phyloP scores from a whole-genome alignment of 805 yeast species.

The Jamesozyma piceae region DNA sequence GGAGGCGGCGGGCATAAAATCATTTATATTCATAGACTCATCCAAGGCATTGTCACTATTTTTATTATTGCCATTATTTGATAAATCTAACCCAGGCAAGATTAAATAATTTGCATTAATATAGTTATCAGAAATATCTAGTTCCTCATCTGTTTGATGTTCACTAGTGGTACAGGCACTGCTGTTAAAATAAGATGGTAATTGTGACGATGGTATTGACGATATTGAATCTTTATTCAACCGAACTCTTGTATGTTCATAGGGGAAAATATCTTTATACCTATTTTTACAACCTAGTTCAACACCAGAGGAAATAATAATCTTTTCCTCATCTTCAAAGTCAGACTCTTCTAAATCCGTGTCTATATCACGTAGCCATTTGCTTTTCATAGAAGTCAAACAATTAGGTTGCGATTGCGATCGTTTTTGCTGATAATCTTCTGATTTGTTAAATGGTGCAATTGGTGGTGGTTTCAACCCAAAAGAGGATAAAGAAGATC shows the following conservation, averaged over 20 bases:
- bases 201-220: not conserved
- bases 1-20: constrained; percentile 11
- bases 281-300: constrained; percentile 76
- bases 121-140: constrained; percentile 41
- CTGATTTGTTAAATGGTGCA: not conserved
- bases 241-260: constrained; percentile 74
- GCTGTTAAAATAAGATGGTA: not conserved
- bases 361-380: constrained; percentile 12
- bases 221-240: constrained; percentile 27
- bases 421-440: constrained; percentile 8
- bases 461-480: constrained; percentile 1
- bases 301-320: constrained; percentile 60
- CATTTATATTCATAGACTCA: constrained; percentile 4
- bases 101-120: constrained; percentile 77
- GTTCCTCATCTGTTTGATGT: constrained; percentile 9
- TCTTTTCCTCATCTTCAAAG: constrained; percentile 15
- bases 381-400: constrained; percentile 1
- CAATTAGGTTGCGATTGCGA: constrained; percentile 19
- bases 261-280: constrained; percentile 82
- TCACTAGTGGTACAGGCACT: not conserved
- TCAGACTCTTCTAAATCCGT: constrained; percentile 13
- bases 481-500: not conserved
- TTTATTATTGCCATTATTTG: not conserved
- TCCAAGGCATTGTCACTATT: not conserved
- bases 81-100: constrained; percentile 12